Conservation (phyloP, 2,329 filamentous ascomycete genomes). For the Trichoderma sp. region DNA sequence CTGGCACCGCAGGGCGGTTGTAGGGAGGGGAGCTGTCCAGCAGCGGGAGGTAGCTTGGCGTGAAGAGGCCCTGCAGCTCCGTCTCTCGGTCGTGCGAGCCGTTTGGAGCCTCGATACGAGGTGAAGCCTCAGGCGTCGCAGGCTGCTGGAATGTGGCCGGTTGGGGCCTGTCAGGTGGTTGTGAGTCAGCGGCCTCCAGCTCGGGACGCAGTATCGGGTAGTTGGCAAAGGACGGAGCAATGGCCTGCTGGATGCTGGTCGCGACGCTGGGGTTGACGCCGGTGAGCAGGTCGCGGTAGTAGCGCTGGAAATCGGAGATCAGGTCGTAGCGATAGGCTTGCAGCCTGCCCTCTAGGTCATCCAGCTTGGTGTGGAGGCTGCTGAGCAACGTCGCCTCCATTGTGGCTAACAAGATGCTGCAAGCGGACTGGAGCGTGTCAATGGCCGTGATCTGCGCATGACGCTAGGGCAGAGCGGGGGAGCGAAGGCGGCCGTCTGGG, state of each 20-base stretch:
- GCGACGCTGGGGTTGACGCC: constrained; percentile 53
- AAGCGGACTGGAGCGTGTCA: constrained; percentile 39
- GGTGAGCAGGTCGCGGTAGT: constrained; percentile 56
- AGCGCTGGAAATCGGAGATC: constrained; percentile 59
- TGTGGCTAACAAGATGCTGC: constrained; percentile 41
- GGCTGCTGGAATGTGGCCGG: constrained; percentile 40
- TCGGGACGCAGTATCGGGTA: constrained; percentile 52
- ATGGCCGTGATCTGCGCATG: constrained; percentile 44
- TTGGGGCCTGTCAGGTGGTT: constrained; percentile 36
- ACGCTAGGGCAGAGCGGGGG: constrained; percentile 33
- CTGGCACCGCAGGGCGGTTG: constrained; percentile 29
- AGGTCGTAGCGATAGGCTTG: constrained; percentile 60
- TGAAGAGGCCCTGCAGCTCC: constrained; percentile 64
- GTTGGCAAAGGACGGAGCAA: constrained; percentile 50
- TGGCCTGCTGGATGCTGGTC: constrained; percentile 50
- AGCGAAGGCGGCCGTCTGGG: constrained; percentile 26
- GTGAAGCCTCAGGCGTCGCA: constrained; percentile 35
- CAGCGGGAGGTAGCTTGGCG: constrained; percentile 64
- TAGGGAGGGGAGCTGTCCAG: constrained; percentile 51
- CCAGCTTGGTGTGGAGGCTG: constrained; percentile 58
- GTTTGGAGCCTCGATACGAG: constrained; percentile 37
- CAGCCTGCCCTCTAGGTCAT: constrained; percentile 61
- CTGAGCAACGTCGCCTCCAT: constrained; percentile 53
- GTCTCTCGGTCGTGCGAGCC: constrained; percentile 59
- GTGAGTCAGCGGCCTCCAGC: constrained; percentile 45